These are phyloP conservation scores for Candida piceae DNA, from an alignment of 805 yeast species.

Conservation along the genomic window DNA sequence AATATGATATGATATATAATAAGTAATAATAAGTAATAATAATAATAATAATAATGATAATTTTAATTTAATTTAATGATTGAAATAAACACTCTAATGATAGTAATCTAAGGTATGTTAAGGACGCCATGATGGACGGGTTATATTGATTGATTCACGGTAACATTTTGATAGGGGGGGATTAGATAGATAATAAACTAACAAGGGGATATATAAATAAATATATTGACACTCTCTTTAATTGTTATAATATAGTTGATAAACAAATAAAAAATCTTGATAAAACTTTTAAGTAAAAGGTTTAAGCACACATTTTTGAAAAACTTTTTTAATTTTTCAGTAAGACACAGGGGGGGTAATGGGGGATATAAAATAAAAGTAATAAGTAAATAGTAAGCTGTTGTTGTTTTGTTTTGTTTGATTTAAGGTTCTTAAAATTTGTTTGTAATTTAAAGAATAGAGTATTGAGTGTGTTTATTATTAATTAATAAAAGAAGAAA, in stretches of 20 bases:
- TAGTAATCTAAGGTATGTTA: background rate
- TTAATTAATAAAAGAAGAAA: background rate
- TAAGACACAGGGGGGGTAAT: background rate
- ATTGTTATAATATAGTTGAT: slow-evolving; percentile 6
- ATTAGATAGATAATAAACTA: slow-evolving; percentile 9
- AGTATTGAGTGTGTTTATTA: too few species aligned
- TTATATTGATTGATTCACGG: slow-evolving; percentile 14
- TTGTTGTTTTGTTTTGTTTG: too few species aligned
- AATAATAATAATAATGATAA: slow-evolving; percentile 3
- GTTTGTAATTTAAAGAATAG: too few species aligned
- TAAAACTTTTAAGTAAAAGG: slow-evolving; percentile 13
- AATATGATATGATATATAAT: too few species aligned
- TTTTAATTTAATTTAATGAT: background rate
- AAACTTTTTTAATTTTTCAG: background rate
- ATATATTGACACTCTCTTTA: slow-evolving; percentile 2
- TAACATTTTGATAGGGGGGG: slow-evolving; percentile 16
- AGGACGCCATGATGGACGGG: slow-evolving; percentile 26
- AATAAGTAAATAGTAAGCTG: too few species aligned
- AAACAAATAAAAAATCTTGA: slow-evolving; percentile 13
- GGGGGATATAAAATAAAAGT: too few species aligned
- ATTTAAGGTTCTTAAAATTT: too few species aligned
- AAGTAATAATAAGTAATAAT: slow-evolving; percentile 2
- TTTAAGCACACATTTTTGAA: slow-evolving; percentile 22
- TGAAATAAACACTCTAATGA: background rate
- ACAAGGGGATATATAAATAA: background rate